Conservation (phyloP, 163 green algal genomes). For the Trebouxiophyceae sp. region DNA sequence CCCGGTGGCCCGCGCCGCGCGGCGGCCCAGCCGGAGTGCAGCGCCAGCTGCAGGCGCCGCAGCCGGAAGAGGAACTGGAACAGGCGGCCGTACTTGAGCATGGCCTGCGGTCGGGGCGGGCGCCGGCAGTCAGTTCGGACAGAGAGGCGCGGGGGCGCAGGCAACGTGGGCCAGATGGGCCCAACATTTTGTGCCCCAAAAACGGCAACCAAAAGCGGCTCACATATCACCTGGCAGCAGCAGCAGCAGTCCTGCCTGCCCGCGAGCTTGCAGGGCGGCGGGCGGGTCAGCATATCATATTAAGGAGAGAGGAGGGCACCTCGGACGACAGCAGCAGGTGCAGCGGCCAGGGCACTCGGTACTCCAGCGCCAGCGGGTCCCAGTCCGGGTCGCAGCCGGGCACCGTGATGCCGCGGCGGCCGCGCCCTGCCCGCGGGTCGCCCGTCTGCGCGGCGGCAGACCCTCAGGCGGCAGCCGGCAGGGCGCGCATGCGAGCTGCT, state of each 20-base stretch:
- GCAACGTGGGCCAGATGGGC: too few relatives aligned
- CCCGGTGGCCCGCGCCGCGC: conserved; percentile 19
- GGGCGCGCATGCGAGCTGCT: too few relatives aligned
- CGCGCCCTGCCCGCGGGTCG: background rate
- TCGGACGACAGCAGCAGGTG: conserved; percentile 67
- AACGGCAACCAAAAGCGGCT: too few relatives aligned
- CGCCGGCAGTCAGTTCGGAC: too few relatives aligned
- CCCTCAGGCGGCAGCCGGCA: too few relatives aligned
- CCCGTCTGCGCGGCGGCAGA: too few relatives aligned
- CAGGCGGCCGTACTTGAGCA: conserved; percentile 62
- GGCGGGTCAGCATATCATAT: background rate
- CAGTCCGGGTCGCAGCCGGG: conserved; percentile 56
- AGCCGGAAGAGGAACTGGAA: conserved; percentile 77
- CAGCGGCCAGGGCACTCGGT: conserved; percentile 68
- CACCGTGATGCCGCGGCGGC: conserved; percentile 24
- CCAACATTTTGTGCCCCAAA: too few relatives aligned
- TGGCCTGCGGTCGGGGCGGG: too few relatives aligned
- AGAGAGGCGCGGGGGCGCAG: too few relatives aligned
- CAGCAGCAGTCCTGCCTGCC: too few relatives aligned
- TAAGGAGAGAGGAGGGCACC: conserved; percentile 6
- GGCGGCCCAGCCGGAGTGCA: conserved; percentile 64
- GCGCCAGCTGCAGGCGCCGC: conserved; percentile 51
- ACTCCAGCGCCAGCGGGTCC: conserved; percentile 65
- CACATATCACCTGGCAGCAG: too few relatives aligned
- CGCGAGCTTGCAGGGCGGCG: too few relatives aligned